These are phyloP conservation scores for Capronia epimyces DNA, from an alignment of 2,329 filamentous ascomycete species.

Conservation along the genomic window DNA sequence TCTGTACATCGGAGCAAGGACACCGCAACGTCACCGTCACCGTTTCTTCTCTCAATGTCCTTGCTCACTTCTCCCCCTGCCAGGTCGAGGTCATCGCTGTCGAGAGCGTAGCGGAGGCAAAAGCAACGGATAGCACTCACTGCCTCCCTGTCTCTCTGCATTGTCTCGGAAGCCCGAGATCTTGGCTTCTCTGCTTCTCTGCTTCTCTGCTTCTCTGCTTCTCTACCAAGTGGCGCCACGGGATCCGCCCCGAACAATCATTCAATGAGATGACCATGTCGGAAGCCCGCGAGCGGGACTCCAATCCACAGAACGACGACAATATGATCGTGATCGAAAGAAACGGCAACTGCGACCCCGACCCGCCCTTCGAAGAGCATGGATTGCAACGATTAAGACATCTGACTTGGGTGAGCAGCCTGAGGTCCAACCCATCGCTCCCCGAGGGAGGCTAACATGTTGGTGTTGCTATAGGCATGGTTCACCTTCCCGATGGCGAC, in stretches of 20 bases:
- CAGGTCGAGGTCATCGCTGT: not conserved
- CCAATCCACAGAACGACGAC: not conserved
- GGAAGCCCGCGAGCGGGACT: not conserved
- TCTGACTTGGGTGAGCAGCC: constrained; percentile 9
- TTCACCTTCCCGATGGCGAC: constrained; percentile 72
- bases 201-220: too few species aligned
- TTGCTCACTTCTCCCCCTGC: not conserved
- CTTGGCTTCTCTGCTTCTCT: too few species aligned
- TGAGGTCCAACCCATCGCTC: not conserved
- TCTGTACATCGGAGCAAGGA: too few species aligned
- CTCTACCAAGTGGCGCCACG: too few species aligned
- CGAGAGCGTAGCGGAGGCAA: not conserved
- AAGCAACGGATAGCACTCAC: not conserved
- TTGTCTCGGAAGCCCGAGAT: not conserved
- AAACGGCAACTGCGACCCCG: not conserved
- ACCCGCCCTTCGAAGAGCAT: constrained; percentile 3
- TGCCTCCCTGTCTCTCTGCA: not conserved
- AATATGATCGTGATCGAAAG: not conserved
- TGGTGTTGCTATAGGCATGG: constrained; percentile 42
- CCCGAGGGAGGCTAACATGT: too few species aligned
- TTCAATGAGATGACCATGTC: not conserved
- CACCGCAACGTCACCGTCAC: too few species aligned
- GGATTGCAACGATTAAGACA: constrained; percentile 11
- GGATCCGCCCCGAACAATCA: not conserved
- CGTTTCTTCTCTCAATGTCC: too few species aligned